Percentiles rank a stretch among this genome's conserved stretches.
Conservation (phyloP, 1,139 yeast species). For the Martiniozyma asiatica region DNA sequence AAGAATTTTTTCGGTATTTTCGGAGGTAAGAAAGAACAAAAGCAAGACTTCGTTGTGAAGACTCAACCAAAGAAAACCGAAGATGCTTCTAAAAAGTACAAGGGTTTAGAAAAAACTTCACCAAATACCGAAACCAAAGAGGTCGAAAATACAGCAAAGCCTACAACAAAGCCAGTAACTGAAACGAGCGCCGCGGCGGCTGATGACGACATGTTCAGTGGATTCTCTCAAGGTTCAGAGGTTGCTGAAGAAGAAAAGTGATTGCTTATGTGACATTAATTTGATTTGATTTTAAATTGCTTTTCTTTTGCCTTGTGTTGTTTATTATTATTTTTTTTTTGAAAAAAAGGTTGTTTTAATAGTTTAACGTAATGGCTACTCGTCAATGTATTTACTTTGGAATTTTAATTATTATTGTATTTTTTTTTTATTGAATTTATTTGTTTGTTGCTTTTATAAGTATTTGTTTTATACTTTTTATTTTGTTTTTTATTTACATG, state of each 20-base stretch:
- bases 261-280: background rate
- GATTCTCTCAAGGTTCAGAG: conserved; percentile 30
- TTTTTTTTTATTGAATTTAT: background rate
- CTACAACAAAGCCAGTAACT: conserved; percentile 9
- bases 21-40: conserved; percentile 1
- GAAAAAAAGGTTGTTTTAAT: no score
- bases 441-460: background rate
- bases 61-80: conserved; percentile 3
- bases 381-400: no score
- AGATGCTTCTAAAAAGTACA: conserved; percentile 8
- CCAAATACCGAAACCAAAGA: conserved; percentile 1
- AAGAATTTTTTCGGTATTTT: conserved; percentile 9
- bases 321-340: background rate
- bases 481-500: conserved; percentile 1
- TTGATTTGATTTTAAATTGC: background rate
- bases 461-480: background rate
- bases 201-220: conserved; percentile 25
- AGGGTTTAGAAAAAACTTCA: conserved; percentile 7
- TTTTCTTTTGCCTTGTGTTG: no score
- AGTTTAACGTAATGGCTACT: no score
- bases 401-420: no score
- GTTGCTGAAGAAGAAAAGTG: conserved; percentile 5
- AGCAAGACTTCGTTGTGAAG: conserved; percentile 1
- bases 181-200: conserved; percentile 5
- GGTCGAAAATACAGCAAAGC: conserved; percentile 8